Evolutionary conservation across 83 land plant genomes (phyloP), one percentile per base, ranked within the genome.

Genomic region (Diphasiastrum complanatum): DNA sequence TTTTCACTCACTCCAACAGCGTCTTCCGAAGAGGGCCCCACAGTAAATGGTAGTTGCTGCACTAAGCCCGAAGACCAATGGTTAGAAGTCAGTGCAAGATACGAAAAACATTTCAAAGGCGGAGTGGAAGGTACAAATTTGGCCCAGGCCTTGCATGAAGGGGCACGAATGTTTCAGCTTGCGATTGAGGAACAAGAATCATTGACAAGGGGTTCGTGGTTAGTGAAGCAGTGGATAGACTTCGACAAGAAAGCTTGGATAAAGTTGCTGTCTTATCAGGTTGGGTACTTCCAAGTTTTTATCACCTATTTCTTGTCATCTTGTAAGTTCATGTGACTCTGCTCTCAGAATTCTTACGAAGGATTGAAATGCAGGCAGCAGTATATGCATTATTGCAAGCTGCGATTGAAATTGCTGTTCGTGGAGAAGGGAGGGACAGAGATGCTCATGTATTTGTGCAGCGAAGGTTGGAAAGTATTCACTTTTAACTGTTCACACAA

Each of bases 351-450:
- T 18, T 48, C 12, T 32, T 23, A 18, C 8, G 12, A 2, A 24
- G 5, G 47, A 20, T 12, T 28, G 8, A 35, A 6, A 5, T 16
- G 51, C 71, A 74, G 77, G 77, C 64, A 35, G 70, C 77, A 14
- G 77, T 67, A 24, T 67, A 74, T 37, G 30, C 77, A 10, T 33
- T 74, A 66, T 22, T 74, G 19, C 77, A 74, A 33, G 64, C 77
- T 2, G 77, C 61, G 20, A 30, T 67, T 8, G 77, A 74, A 26
- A 74, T 67, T 74, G 77, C 72, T 29, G 47, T 37, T 0, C 71
- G 72, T n/a, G 77, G 72, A 25, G 72, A 74, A 45, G 77, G 77
- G 22, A 46, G 50, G 27, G 71, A 67, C 25, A 60, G 77, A 54
- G 71, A 67, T 33, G 65, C 49, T 45, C 72, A 62, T 53, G 51